phyloP scores from a whole-genome alignment of 106 monocot genomes.

The Amphibolis antarctica region DNA sequence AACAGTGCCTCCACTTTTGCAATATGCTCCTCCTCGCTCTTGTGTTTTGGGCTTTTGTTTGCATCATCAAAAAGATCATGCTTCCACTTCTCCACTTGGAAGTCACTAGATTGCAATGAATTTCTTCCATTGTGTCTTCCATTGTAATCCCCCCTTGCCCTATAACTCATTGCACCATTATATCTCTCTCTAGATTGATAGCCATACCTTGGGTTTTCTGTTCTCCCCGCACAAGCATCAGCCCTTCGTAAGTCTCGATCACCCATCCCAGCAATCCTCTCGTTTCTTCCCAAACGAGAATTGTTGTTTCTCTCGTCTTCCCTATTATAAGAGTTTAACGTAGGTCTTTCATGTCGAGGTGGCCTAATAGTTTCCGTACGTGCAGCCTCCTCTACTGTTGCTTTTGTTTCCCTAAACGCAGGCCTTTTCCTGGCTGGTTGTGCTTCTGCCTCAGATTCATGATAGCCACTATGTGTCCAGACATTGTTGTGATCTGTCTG shows the following conservation, averaged over 20 bases:
- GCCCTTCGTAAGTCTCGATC: slow-evolving; percentile 23
- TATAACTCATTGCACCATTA: slow-evolving; percentile 11
- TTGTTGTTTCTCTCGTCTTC: slow-evolving; percentile 20
- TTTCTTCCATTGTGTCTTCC: slow-evolving; percentile 20
- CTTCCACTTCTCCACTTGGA: slow-evolving; percentile 75
- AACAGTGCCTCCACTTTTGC: slow-evolving; percentile 80
- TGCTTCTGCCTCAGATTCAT: slow-evolving; percentile 30
- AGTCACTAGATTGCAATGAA: slow-evolving; percentile 9
- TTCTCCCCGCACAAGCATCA: slow-evolving; percentile 13
- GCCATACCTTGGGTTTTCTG: slow-evolving; percentile 9
- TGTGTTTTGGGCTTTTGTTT: slow-evolving; percentile 51
- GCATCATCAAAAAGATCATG: slow-evolving; percentile 83
- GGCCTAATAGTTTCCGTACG: slow-evolving; percentile 4
- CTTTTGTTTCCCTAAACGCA: slow-evolving; percentile 52
- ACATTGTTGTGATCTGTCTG: slow-evolving; percentile 17
- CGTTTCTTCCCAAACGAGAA: slow-evolving; percentile 16
- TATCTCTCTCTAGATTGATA: slow-evolving; percentile 34
- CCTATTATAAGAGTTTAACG: slow-evolving; percentile 12
- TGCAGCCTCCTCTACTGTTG: slow-evolving; percentile 13
- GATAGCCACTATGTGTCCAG: slow-evolving; percentile 57
- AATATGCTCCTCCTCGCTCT: slow-evolving; percentile 89
- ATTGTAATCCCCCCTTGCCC: slow-evolving; percentile 31
- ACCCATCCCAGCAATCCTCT: slow-evolving; percentile 9
- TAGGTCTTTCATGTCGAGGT: slow-evolving; percentile 7
- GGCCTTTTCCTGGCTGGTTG: slow-evolving; percentile 44